Conservation (phyloP, 306 rosid genomes). For the Quercus alba region DNA sequence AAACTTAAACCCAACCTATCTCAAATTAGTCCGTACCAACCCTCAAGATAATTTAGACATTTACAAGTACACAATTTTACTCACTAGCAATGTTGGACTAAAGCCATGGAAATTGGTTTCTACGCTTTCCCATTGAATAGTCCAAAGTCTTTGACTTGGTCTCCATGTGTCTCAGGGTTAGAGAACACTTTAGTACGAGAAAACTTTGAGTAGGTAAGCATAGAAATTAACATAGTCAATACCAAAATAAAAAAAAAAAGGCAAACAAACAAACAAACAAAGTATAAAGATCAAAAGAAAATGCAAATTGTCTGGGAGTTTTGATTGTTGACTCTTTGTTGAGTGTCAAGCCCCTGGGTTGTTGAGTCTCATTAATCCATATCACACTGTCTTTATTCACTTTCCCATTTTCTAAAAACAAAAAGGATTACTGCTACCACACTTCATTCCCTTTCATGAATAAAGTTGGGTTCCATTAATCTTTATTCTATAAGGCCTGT, state of each 20-base stretch:
- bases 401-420: neutral
- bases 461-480: no score
- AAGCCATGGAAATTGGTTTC: neutral
- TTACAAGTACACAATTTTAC: no score
- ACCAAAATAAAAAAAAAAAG: neutral
- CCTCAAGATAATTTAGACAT: no score
- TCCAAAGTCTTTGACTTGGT: neutral
- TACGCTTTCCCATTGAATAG: neutral
- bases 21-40: no score
- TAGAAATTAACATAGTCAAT: neutral
- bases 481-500: no score
- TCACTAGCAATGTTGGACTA: neutral
- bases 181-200: neutral
- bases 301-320: neutral
- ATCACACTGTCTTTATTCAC: neutral
- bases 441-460: no score
- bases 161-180: neutral
- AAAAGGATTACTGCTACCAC: neutral
- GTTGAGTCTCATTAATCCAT: neutral
- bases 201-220: neutral
- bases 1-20: no score
- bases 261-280: accelerated
- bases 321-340: neutral
- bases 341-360: neutral
- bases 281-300: neutral